A percentile compares a stretch with the other conserved stretches of the same genome.
phyloP scores from a whole-genome alignment of 192 early-diverging fungal genomes.

The Coemansia sp. region DNA sequence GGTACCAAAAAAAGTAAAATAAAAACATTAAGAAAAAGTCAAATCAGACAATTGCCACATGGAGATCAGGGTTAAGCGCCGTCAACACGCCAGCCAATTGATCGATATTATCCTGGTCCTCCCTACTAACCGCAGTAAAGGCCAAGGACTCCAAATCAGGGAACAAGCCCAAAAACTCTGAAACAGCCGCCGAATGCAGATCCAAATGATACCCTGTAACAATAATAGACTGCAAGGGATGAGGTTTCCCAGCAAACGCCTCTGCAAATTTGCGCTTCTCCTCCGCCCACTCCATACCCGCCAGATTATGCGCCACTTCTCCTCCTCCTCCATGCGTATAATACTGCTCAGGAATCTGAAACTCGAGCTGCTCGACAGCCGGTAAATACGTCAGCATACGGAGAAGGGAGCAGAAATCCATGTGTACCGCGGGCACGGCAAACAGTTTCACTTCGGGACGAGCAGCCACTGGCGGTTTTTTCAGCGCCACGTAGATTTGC shows the following conservation, averaged over 20 bases:
- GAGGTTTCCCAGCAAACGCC: slow-evolving; percentile 35
- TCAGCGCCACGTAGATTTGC: slow-evolving; percentile 29
- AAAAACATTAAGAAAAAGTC: background rate
- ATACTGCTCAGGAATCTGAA: slow-evolving; percentile 43
- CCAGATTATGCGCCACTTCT: slow-evolving; percentile 42
- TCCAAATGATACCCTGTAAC: slow-evolving; percentile 48
- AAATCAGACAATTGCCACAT: slow-evolving; percentile 39
- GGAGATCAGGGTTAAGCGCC: slow-evolving; percentile 48
- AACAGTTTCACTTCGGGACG: slow-evolving; percentile 50
- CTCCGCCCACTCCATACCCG: slow-evolving; percentile 42
- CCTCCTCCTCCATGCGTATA: background rate
- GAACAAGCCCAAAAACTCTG: slow-evolving; percentile 51
- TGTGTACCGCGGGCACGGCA: slow-evolving; percentile 39
- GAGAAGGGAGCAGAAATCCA: slow-evolving; percentile 49
- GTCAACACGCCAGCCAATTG: slow-evolving; percentile 53
- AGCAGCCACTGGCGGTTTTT: slow-evolving; percentile 20
- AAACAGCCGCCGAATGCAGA: slow-evolving; percentile 42
- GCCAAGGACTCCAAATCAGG: slow-evolving; percentile 48
- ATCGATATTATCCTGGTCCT: slow-evolving; percentile 55
- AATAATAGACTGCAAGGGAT: slow-evolving; percentile 47
- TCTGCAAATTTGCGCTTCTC: slow-evolving; percentile 38
- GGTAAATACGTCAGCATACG: slow-evolving; percentile 40
- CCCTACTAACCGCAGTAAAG: slow-evolving; percentile 39
- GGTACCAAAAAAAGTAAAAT: slow-evolving; percentile 4
- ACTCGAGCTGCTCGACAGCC: slow-evolving; percentile 52